These are phyloP conservation scores for Penicillium desertorum DNA, from an alignment of 495 filamentous ascomycete genomes.

Conservation along the genomic window DNA sequence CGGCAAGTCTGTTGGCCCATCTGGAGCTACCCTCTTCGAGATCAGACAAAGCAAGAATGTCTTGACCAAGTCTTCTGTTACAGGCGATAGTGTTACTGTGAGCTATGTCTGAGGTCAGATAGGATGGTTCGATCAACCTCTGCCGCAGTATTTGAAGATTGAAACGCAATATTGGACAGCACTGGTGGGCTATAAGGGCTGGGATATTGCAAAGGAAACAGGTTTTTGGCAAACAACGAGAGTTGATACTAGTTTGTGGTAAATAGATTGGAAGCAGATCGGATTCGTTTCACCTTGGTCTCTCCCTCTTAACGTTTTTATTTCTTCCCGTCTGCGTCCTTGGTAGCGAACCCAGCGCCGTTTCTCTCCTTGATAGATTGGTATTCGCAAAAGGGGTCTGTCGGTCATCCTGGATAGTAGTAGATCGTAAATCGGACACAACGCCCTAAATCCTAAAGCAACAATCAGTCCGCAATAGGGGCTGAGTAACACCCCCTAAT, in stretches of 20 bases:
- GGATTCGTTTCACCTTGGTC: too few species aligned
- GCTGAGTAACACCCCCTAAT: too few species aligned
- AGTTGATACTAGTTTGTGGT: not conserved
- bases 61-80: constrained; percentile 3
- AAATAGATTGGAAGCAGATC: too few species aligned
- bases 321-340: too few species aligned
- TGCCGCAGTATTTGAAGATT: not conserved
- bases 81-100: constrained; percentile 3
- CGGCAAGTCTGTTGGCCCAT: not conserved
- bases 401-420: too few species aligned
- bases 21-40: constrained; percentile 6
- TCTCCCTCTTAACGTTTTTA: too few species aligned
- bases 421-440: too few species aligned
- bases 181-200: not conserved
- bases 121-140: not conserved
- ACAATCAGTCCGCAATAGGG: too few species aligned
- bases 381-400: too few species aligned
- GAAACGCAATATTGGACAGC: not conserved
- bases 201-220: not conserved
- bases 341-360: too few species aligned
- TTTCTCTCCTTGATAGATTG: too few species aligned
- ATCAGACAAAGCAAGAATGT: not conserved
- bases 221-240: not conserved
- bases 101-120: not conserved
- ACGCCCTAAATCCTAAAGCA: too few species aligned